These are phyloP conservation scores for Ambrosiella cleistominuta DNA, from an alignment of 2,329 filamentous ascomycete species.

Conservation along the genomic window DNA sequence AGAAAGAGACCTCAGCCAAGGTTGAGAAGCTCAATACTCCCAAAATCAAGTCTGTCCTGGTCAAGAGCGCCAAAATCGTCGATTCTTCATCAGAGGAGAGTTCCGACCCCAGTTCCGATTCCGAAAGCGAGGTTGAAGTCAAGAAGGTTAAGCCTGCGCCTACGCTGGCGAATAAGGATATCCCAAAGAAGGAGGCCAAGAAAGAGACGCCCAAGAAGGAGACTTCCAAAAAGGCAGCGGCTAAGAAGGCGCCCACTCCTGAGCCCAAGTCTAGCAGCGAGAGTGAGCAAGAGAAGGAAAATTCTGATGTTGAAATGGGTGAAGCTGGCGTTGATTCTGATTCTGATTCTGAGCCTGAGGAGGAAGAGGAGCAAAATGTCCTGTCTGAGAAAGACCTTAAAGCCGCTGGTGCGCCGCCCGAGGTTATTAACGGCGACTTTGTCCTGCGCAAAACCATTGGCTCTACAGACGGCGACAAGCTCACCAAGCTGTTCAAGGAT, in stretches of 20 bases:
- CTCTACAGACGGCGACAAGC: conserved; percentile 25
- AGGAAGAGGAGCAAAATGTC: conserved; percentile 17
- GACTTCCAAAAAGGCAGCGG: conserved; percentile 1
- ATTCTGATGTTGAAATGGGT: conserved; percentile 16
- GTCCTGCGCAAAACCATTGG: conserved; percentile 31
- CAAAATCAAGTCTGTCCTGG: conserved; percentile 3
- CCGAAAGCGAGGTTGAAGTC: conserved; percentile 17
- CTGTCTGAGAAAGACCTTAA: conserved; percentile 17
- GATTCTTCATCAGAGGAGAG: conserved; percentile 6
- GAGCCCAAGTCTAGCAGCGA: conserved; percentile 5
- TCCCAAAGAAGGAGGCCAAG: conserved; percentile 2
- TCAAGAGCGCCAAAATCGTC: conserved; percentile 5
- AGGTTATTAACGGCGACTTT: conserved; percentile 34
- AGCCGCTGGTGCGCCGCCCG: conserved; percentile 15
- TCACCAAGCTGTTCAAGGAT: conserved; percentile 38
- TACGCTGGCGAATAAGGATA: conserved; percentile 11
- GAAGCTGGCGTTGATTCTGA: conserved; percentile 15
- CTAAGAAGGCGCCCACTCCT: conserved; percentile 14
- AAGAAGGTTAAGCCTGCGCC: conserved; percentile 15
- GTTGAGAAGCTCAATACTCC: conserved; percentile 4
- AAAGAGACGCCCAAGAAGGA: conserved; percentile 14
- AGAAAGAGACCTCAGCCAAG: neutral
- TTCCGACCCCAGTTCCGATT: conserved; percentile 13
- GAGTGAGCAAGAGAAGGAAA: conserved; percentile 12
- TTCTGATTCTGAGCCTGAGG: conserved; percentile 14